Evolutionary conservation across 441 rosid species (phyloP), one percentile per base, ranked within the genome.

Genomic region (Metrosideros polymorpha): DNA sequence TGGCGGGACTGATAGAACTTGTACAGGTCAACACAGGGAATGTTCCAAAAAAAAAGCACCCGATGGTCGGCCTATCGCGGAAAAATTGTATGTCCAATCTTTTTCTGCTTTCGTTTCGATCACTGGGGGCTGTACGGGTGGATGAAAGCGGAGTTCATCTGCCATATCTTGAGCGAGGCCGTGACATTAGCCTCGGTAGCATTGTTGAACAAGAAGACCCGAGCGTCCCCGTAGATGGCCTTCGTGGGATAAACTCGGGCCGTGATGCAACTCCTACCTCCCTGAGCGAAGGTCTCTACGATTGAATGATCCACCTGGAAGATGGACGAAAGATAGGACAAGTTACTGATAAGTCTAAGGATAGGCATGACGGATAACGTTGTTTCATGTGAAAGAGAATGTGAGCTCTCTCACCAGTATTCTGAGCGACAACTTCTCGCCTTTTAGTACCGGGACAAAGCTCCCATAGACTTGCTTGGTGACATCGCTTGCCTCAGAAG

Each of bases 221-320:
- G 91, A 6, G 99, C 95, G 63, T 90, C 95, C 83, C 96, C 97
- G 71, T 95, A 92, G 22, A 98, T 92, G 57, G 98, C 99, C 85
- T 86, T 89, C 17, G 99, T 98, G 45, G 99, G 99, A 91, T 96
- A 98, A 45, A 95, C 93, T 51, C 99, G 86, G 18, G 99, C 94
- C 2, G 99, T 94, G 39, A 96, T 96, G 35, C 91, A 90, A 54
- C 93, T 90, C 87, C 99, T 94, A 55, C 99, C 99, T 52, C 99
- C 95, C 92, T 95, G 99, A 15, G 93, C 99, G 53, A 95, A 98
- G 85, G 93, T 94, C 90, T 98, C 99, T 7, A 98, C 92, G 55
- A 96, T 95, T 3, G 99, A 95, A 91, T 98, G 99, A 92, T 98
- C 99, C 84, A 96, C 96, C 99, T 97, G 90, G 10, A 86, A 19